These are phyloP conservation scores for Ceratobasidium sp. DNA, from an alignment of 1,284 basidiomycete species.

Conservation along the genomic window DNA sequence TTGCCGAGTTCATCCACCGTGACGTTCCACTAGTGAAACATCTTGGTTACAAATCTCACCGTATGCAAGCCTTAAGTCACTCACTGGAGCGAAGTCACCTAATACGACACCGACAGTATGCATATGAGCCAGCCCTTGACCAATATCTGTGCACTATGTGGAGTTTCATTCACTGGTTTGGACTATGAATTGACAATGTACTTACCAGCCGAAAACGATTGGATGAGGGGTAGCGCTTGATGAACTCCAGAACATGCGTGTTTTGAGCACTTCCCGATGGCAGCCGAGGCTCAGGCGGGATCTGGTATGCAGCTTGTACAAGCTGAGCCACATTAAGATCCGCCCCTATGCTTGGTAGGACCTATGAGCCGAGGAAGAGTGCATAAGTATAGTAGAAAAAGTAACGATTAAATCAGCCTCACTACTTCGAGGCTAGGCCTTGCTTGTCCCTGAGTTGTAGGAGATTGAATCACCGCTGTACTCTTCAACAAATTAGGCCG, in stretches of 20 bases:
- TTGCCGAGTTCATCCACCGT: constrained; percentile 15
- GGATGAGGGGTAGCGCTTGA: constrained; percentile 3
- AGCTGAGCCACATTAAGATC: background rate
- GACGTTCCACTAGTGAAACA: constrained; percentile 6
- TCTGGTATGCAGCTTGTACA: background rate
- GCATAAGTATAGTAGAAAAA: background rate
- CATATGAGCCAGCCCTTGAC: constrained; percentile 24
- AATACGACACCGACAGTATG: constrained; percentile 3
- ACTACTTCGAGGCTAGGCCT: background rate
- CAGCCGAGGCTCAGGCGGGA: background rate
- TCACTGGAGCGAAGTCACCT: constrained; percentile 26
- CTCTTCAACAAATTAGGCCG: background rate
- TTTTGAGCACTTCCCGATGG: background rate
- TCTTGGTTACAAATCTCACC: background rate
- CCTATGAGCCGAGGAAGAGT: background rate
- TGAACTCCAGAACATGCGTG: constrained; percentile 26
- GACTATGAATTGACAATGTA: too few relatives aligned
- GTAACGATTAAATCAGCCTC: background rate
- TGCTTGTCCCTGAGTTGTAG: background rate
- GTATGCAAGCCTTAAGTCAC: background rate
- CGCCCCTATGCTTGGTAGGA: background rate
- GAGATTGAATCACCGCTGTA: background rate
- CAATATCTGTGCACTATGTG: constrained; percentile 7
- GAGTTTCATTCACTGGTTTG: background rate
- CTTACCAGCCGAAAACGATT: constrained; percentile 21